These are phyloP conservation scores for Sutorius eximius DNA, from an alignment of 1,284 basidiomycete species.

Conservation along the genomic window DNA sequence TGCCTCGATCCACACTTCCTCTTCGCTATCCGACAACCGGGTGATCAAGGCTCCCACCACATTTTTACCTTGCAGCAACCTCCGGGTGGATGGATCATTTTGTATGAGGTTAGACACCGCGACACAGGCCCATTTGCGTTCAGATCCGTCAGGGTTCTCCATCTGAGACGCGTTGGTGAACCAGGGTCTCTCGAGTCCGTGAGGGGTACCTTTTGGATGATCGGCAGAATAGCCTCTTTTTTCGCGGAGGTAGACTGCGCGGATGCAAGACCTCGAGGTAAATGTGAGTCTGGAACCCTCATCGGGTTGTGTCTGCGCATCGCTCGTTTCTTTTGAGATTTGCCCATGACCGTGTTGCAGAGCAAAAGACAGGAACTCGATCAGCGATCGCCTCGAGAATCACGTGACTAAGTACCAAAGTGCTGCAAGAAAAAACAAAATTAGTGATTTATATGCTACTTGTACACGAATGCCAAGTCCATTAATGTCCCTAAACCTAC, in stretches of 20 bases:
- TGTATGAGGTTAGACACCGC: slow-evolving; percentile 89
- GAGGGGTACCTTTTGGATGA: slow-evolving; percentile 75
- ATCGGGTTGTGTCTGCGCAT: slow-evolving; percentile 88
- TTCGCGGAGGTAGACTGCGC: slow-evolving; percentile 72
- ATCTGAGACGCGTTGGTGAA: slow-evolving; percentile 46
- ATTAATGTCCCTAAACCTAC: slow-evolving; percentile 2
- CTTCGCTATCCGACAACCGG: slow-evolving; percentile 78
- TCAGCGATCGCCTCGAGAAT: neutral
- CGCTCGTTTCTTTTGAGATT: slow-evolving; percentile 79
- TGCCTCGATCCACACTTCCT: slow-evolving; percentile 86
- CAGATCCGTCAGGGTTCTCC: slow-evolving; percentile 69
- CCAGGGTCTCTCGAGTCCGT: slow-evolving; percentile 2
- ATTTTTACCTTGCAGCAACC: slow-evolving; percentile 88
- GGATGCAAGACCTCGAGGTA: slow-evolving; percentile 74
- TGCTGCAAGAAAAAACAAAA: slow-evolving; percentile 7
- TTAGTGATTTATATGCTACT: slow-evolving; percentile 28
- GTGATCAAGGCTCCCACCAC: slow-evolving; percentile 85
- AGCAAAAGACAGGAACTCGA: neutral
- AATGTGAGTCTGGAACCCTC: slow-evolving; percentile 86
- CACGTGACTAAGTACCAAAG: slow-evolving; percentile 12
- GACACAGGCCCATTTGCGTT: slow-evolving; percentile 91
- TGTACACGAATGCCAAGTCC: slow-evolving; percentile 23
- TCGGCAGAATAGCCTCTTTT: slow-evolving; percentile 76
- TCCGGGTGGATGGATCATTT: slow-evolving; percentile 82
- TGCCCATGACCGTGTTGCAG: slow-evolving; percentile 62